Evolutionary conservation across 352 stramenopile species (phyloP).

Genomic region (Pythium plurisporium): DNA sequence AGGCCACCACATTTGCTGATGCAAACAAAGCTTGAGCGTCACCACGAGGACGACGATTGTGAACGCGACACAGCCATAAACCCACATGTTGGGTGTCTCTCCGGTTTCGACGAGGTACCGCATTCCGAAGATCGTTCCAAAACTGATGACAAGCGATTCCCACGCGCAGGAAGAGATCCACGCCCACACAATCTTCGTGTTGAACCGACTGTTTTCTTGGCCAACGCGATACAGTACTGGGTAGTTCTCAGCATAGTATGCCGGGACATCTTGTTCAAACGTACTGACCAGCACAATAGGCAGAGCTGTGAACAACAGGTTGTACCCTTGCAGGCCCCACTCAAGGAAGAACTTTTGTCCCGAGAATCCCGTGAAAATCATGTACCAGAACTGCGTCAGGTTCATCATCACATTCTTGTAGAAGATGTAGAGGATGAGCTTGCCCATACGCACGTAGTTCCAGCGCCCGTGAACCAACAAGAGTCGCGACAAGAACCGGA

Average conservation of each 20-base stretch:
- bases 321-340: conserved; percentile 74
- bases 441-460: conserved; percentile 89
- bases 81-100: conserved; percentile 53
- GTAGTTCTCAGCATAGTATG: conserved; percentile 54
- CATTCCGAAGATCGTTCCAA: conserved; percentile 26
- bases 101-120: conserved; percentile 34
- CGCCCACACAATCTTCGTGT: conserved; percentile 63
- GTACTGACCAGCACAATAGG: conserved; percentile 73
- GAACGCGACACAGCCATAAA: conserved; percentile 74
- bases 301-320: conserved; percentile 75
- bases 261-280: conserved; percentile 73
- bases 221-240: conserved; percentile 63
- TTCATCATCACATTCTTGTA: conserved; percentile 93
- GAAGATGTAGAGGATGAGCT: conserved; percentile 95
- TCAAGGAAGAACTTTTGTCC: conserved; percentile 75
- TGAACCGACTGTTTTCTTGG: conserved; percentile 58
- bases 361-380: conserved; percentile 73
- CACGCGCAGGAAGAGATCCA: conserved; percentile 81
- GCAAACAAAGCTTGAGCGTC: conserved; percentile 74
- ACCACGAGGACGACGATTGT: conserved; percentile 74
- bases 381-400: conserved; percentile 81
- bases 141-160: conserved; percentile 80
- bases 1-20: conserved; percentile 83
- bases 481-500: conserved; percentile 90
- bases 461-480: conserved; percentile 91